A percentile compares a stretch with the other conserved stretches of the same genome.
Conservation (phyloP, 78 protist species). For the Dictyostelium purpureum region DNA sequence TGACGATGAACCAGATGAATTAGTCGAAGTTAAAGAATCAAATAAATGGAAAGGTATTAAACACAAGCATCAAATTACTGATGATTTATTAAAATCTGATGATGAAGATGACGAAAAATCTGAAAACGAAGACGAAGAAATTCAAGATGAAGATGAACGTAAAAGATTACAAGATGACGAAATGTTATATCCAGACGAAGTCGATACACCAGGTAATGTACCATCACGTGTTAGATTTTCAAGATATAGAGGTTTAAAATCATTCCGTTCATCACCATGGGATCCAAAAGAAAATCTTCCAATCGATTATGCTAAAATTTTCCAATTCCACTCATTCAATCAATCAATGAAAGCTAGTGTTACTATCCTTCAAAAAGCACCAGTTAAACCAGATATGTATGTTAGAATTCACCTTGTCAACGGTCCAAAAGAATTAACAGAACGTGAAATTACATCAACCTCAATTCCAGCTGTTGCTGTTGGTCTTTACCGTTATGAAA, state of each 20-base stretch:
- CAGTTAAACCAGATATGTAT: slow-evolving; percentile 66
- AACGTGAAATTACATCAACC: background rate
- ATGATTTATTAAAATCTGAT: slow-evolving; percentile 8
- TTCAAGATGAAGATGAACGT: slow-evolving; percentile 17
- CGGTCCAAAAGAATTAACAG: slow-evolving; percentile 30
- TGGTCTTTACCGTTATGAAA: slow-evolving; percentile 93
- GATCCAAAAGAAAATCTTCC: slow-evolving; percentile 97
- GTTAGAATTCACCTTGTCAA: slow-evolving; percentile 70
- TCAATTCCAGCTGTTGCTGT: slow-evolving; percentile 31
- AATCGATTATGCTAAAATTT: slow-evolving; percentile 94
- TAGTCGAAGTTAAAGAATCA: slow-evolving; percentile 33
- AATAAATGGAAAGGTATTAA: slow-evolving; percentile 58
- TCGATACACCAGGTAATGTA: slow-evolving; percentile 90
- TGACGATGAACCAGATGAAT: background rate
- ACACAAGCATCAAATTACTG: slow-evolving; percentile 46
- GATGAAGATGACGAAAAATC: slow-evolving; percentile 10
- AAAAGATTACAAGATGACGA: slow-evolving; percentile 21
- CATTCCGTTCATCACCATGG: slow-evolving; percentile 94
- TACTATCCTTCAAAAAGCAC: slow-evolving; percentile 15
- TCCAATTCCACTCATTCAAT: slow-evolving; percentile 89
- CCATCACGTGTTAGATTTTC: slow-evolving; percentile 92
- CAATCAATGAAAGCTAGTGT: slow-evolving; percentile 64
- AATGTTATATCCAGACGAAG: slow-evolving; percentile 92
- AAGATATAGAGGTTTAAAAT: slow-evolving; percentile 90
- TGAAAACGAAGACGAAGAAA: background rate